phyloP scores from a whole-genome alignment of 2,329 filamentous ascomycete genomes.

The Capronia americana region DNA sequence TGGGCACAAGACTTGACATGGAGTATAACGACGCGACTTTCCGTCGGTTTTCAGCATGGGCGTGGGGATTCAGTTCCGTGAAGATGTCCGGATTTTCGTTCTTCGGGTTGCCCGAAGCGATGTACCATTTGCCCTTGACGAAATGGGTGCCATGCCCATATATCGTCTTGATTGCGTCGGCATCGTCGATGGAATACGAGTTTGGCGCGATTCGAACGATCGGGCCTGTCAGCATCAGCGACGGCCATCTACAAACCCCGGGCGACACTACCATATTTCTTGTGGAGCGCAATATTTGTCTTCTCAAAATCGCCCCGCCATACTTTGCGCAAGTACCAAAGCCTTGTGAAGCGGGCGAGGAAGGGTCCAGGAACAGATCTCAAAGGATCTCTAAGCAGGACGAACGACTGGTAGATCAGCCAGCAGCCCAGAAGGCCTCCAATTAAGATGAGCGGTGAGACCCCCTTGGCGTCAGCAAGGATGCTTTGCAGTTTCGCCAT shows the following conservation, averaged over 20 bases:
- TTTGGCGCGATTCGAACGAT: slow-evolving; percentile 78
- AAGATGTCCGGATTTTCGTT: slow-evolving; percentile 53
- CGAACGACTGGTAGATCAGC: slow-evolving; percentile 36
- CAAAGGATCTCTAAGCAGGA: slow-evolving; percentile 43
- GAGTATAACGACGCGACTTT: slow-evolving; percentile 69
- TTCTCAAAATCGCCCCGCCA: slow-evolving; percentile 48
- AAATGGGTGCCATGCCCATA: slow-evolving; percentile 84
- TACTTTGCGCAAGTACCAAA: slow-evolving; percentile 52
- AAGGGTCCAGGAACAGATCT: slow-evolving; percentile 54
- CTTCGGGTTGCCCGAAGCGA: slow-evolving; percentile 18
- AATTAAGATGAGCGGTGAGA: slow-evolving; percentile 11
- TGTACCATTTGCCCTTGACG: slow-evolving; percentile 64
- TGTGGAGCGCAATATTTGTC: slow-evolving; percentile 40
- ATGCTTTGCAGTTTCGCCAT: slow-evolving; percentile 28
- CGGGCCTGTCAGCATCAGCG: slow-evolving; percentile 23
- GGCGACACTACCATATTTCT: slow-evolving; percentile 57
- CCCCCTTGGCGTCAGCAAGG: background rate
- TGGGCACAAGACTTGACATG: slow-evolving; percentile 34
- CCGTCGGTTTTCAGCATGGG: slow-evolving; percentile 77
- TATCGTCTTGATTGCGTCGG: slow-evolving; percentile 74
- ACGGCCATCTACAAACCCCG: background rate
- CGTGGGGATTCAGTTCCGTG: slow-evolving; percentile 74
- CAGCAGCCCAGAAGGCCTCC: slow-evolving; percentile 12
- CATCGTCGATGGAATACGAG: slow-evolving; percentile 73
- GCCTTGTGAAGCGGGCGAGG: slow-evolving; percentile 51